These are phyloP conservation scores for Daldinia bambusicola DNA, from an alignment of 495 filamentous ascomycete genomes.

Conservation along the genomic window DNA sequence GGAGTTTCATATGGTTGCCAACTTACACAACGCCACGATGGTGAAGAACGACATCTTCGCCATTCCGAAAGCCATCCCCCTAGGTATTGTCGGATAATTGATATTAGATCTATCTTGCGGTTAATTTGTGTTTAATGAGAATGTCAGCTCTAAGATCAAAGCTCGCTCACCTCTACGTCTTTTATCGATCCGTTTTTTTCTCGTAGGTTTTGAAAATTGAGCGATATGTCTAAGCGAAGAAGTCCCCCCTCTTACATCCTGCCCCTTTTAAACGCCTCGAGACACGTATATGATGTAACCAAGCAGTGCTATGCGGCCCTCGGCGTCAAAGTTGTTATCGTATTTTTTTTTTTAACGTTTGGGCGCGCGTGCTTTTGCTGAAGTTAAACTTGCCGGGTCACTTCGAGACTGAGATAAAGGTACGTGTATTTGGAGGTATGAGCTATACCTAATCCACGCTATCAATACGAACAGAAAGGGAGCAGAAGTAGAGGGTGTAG, in stretches of 20 bases:
- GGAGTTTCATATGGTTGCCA: background rate
- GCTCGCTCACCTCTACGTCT: too few species aligned
- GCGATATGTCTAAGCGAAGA: background rate
- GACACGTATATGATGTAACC: slow-evolving; percentile 21
- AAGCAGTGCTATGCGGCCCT: slow-evolving; percentile 20
- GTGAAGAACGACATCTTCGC: slow-evolving; percentile 8
- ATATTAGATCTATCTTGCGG: background rate
- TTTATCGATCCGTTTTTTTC: too few species aligned
- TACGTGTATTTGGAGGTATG: background rate
- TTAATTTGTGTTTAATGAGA: too few species aligned
- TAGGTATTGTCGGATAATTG: background rate
- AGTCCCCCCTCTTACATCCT: slow-evolving; percentile 1
- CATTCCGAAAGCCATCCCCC: background rate
- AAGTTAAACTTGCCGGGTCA: slow-evolving; percentile 26
- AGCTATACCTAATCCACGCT: background rate
- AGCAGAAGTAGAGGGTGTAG: background rate
- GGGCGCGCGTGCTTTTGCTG: background rate
- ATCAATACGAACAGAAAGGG: background rate
- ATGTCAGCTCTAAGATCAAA: too few species aligned
- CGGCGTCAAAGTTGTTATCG: slow-evolving; percentile 13
- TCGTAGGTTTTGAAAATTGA: slow-evolving; percentile 16
- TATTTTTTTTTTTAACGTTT: slow-evolving; percentile 22
- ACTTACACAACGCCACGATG: slow-evolving; percentile 43
- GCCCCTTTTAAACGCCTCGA: slow-evolving; percentile 1
- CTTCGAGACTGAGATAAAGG: slow-evolving; percentile 3